Percentiles rank a stretch among this genome's conserved stretches.
Conservation (phyloP, 148 eudicot genomes). For the Fagopyrum tataricum region DNA sequence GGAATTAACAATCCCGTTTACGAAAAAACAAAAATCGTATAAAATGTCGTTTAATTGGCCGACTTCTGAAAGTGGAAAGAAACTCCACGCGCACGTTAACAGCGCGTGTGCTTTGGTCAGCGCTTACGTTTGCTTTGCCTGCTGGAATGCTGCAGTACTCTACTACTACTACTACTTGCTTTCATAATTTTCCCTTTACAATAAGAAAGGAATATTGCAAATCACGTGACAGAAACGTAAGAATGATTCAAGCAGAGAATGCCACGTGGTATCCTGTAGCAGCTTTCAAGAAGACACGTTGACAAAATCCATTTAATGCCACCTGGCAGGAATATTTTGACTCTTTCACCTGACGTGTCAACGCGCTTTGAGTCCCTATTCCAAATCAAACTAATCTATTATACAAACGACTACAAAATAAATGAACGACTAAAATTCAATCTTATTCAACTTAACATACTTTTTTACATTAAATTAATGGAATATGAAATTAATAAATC, state of each 20-base stretch:
- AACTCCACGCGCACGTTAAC: not conserved
- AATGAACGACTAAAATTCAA: no score
- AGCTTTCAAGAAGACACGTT: not conserved
- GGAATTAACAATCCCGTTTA: no score
- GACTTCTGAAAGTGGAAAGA: not conserved
- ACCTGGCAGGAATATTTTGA: not conserved
- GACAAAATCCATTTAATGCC: not conserved
- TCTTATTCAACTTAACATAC: no score
- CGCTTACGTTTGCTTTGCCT: not conserved
- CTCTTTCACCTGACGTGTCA: not conserved
- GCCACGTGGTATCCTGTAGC: not conserved
- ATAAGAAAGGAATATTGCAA: not conserved
- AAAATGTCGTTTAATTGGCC: not conserved
- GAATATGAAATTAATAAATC: no score
- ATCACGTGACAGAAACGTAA: conserved; percentile 8
- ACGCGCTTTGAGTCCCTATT: conserved; percentile 2
- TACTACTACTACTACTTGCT: no score
- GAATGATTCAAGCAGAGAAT: not conserved
- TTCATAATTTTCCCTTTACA: not conserved
- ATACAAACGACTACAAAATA: no score
- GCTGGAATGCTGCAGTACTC: no score
- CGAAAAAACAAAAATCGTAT: not conserved
- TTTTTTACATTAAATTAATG: not conserved
- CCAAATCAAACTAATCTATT: not conserved
- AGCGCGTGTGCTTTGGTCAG: not conserved